Base-by-base conservation (phyloP, 139 green algal genomes). In the Micractinium conductrix region DNA sequence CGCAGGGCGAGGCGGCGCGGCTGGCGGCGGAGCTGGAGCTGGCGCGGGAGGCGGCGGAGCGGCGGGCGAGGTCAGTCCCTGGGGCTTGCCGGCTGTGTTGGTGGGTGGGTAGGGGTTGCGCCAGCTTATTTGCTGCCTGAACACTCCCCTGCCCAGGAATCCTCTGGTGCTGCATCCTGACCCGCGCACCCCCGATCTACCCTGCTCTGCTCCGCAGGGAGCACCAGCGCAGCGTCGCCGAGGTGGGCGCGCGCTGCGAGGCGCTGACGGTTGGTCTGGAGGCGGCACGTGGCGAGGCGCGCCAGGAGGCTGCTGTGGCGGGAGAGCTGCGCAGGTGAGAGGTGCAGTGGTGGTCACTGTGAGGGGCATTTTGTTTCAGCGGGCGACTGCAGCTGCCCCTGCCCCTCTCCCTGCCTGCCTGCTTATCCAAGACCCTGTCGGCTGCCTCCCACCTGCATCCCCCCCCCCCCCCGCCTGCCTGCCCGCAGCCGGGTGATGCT, bases 321-420 rank as follows among this genome's bases (percentile, higher is more conserved):
- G 69, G 53, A 28, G 48, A 89, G 79, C 48, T 84, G 55, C 79
- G 76, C 71, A n/a, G n/a, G n/a, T n/a, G n/a, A n/a, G n/a, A n/a
- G n/a, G n/a, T n/a, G n/a, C n/a, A n/a, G n/a, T n/a, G n/a, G n/a
- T n/a, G n/a, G n/a, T n/a, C n/a, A n/a, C n/a, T n/a, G n/a, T n/a
- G n/a, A n/a, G n/a, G n/a, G n/a, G n/a, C n/a, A n/a, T n/a, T n/a
- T n/a, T n/a, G n/a, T n/a, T n/a, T n/a, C n/a, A n/a, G n/a, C n/a
- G n/a, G n/a, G n/a, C n/a, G n/a, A n/a, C n/a, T n/a, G n/a, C n/a
- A n/a, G n/a, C n/a, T n/a, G n/a, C n/a, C n/a, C n/a, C n/a, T n/a
- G n/a, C n/a, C n/a, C n/a, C n/a, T n/a, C n/a, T n/a, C n/a, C n/a
- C n/a, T n/a, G n/a, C n/a, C n/a, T n/a, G n/a, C n/a, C n/a, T n/a